These are phyloP conservation scores for Melampsora americana DNA, from an alignment of 1,284 basidiomycete genomes.

Conservation along the genomic window DNA sequence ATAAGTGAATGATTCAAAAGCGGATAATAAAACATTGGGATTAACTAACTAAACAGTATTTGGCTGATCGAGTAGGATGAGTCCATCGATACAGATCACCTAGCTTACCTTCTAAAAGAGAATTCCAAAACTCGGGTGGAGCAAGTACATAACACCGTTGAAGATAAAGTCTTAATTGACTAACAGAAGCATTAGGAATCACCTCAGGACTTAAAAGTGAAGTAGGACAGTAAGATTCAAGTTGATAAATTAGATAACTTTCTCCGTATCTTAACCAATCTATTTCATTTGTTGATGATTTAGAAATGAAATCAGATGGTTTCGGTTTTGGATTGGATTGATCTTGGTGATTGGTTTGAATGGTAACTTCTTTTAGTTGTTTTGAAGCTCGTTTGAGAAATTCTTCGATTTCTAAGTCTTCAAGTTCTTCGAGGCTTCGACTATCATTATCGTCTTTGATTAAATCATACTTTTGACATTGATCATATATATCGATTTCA, in stretches of 20 bases:
- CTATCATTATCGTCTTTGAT: too few relatives aligned
- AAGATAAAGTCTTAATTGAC: constrained; percentile 21
- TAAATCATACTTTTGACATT: too few relatives aligned
- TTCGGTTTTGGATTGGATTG: background rate
- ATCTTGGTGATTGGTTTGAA: background rate
- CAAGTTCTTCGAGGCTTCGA: background rate
- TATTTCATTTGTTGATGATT: background rate
- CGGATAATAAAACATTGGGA: background rate
- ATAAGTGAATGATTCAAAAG: too few relatives aligned
- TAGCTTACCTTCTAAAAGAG: constrained; percentile 5
- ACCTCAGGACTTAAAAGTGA: constrained; percentile 11
- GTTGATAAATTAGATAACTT: constrained; percentile 15
- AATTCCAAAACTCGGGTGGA: constrained; percentile 27
- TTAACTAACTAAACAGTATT: constrained; percentile 28
- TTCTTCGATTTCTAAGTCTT: constrained; percentile 29
- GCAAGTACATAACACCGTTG: constrained; percentile 27
- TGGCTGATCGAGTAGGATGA: constrained; percentile 13
- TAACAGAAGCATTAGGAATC: constrained; percentile 9
- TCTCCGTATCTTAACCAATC: constrained; percentile 33
- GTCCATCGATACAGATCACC: constrained; percentile 41
- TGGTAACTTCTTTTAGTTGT: constrained; percentile 32
- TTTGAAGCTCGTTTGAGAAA: constrained; percentile 33
- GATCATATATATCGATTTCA: too few relatives aligned
- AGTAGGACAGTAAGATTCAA: constrained; percentile 27
- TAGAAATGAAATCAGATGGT: constrained; percentile 15